Percentiles rank a stretch among this genome's conserved stretches.
These are phyloP conservation scores for Triticum turgidum DNA, from an alignment of 176 grass and related monocot genomes.

Conservation along the genomic window DNA sequence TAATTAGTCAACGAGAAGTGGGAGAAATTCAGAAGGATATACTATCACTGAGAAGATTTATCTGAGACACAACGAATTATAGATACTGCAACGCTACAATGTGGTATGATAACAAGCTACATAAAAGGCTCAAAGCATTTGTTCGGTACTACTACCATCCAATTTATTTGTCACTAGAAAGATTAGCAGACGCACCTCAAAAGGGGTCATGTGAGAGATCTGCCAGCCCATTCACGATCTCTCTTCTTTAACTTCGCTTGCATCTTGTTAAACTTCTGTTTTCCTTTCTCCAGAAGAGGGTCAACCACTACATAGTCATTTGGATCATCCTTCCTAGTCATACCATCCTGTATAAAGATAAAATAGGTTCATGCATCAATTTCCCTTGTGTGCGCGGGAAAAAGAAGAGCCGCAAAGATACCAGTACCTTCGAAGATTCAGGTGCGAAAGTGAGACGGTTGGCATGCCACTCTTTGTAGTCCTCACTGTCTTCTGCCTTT, in stretches of 20 bases:
- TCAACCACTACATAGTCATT: conserved; percentile 95
- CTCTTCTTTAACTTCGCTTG: conserved; percentile 86
- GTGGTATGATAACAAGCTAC: not conserved
- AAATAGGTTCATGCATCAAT: conserved; percentile 23
- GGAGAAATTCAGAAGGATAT: conserved; percentile 2
- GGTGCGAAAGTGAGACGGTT: conserved; percentile 57
- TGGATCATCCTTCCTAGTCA: conserved; percentile 84
- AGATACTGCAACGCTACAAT: not conserved
- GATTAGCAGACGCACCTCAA: conserved; percentile 18
- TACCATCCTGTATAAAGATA: conserved; percentile 56
- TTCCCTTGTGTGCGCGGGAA: not conserved
- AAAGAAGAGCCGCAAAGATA: not conserved
- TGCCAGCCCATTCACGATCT: conserved; percentile 92
- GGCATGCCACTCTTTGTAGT: conserved; percentile 69
- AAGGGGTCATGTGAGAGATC: conserved; percentile 80
- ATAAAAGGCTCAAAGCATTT: not conserved
- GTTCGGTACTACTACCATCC: not conserved
- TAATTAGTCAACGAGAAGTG: not conserved
- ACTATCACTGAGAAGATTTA: conserved; percentile 7
- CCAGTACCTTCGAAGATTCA: conserved; percentile 62
- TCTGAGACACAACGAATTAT: not conserved
- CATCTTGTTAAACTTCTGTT: conserved; percentile 97
- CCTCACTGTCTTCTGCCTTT: conserved; percentile 41
- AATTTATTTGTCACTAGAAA: conserved; percentile 1
- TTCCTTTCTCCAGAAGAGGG: conserved; percentile 94